These are phyloP conservation scores for Potentilla sterilis DNA, from an alignment of 306 rosid species.

Conservation along the genomic window DNA sequence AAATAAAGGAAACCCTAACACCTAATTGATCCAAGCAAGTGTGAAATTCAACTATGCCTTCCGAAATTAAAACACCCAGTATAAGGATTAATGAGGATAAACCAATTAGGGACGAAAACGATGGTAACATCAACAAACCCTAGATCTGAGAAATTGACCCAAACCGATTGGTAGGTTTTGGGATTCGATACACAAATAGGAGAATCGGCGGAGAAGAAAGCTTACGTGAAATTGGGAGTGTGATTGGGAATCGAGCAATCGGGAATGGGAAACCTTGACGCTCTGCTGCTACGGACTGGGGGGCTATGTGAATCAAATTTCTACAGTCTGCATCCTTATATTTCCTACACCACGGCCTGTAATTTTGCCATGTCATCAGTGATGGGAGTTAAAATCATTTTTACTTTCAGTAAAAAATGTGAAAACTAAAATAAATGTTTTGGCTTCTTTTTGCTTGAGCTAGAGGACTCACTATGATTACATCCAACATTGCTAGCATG, in stretches of 20 bases:
- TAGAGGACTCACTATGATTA: too few relatives aligned
- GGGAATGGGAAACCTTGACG: too few relatives aligned
- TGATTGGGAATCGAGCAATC: not conserved
- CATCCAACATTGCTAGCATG: too few relatives aligned
- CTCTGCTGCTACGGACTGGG: not conserved
- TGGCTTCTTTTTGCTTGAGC: too few relatives aligned
- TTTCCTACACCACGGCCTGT: too few relatives aligned
- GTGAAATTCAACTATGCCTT: not conserved
- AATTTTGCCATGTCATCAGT: too few relatives aligned
- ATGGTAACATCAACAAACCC: constrained; percentile 1
- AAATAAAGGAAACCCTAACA: not conserved
- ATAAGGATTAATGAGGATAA: not conserved
- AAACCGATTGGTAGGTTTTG: not conserved
- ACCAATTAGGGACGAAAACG: not conserved
- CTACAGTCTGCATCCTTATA: not conserved
- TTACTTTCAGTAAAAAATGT: too few relatives aligned
- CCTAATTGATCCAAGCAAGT: not conserved
- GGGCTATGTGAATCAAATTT: not conserved
- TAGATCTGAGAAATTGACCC: not conserved
- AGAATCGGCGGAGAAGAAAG: not conserved
- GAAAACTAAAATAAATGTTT: too few relatives aligned
- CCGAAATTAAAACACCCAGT: not conserved
- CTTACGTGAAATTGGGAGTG: constrained; percentile 8
- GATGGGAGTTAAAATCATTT: too few relatives aligned
- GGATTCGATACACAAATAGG: not conserved